Evolutionary conservation across 139 green algal species (phyloP), one percentile per base, ranked within the genome.

Genomic region (Nannochloris sp.): DNA sequence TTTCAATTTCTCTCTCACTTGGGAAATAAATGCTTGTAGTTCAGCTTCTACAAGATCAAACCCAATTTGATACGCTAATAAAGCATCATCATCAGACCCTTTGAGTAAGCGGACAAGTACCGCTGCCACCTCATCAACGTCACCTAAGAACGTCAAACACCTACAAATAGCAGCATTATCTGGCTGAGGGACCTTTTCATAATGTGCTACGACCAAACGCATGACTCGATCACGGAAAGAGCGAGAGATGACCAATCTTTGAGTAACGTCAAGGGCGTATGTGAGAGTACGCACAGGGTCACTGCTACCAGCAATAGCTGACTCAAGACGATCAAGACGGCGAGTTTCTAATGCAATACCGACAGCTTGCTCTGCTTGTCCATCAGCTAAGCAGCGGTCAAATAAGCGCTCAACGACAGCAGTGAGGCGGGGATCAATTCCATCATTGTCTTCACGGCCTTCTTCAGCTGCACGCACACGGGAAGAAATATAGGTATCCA

Each of bases 31-130:
- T 12, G 82, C 83, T 70, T 95, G 91, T 73, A 93, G 78, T 71
- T 99, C 90, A 36, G 91, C 92, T 72, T 97, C 93, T 51, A 95
- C 91, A 24, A 98, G 82, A 80, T 97, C 89, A 58, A 98, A 98
- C 5, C 75, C 87, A n/a, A 97, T 81, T 78, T 99, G 93, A 67
- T 97, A 97, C 4, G 92, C 90, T 68, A 97, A 54, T 48, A 98
- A 76, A 32, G 71, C 63, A 6, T 93, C 75, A 12, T 92, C 82
- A 61, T 87, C 55, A 53, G 55, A 67, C 24, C 78, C 81, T 46
- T 76, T 62, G 32, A 98, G 69, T 39, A 99, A 85, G 19, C 67
- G 73, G 32, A 80, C 60, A 31, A 98, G 72, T n/a, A 97, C 88
- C 23, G 64, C 63, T 2, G 92, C 92, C 44, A 97, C 85, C 64